Evolutionary conservation across 228 moss, liverwort and hornwort species (phyloP).

Genomic region (Sphagnum fallax): DNA sequence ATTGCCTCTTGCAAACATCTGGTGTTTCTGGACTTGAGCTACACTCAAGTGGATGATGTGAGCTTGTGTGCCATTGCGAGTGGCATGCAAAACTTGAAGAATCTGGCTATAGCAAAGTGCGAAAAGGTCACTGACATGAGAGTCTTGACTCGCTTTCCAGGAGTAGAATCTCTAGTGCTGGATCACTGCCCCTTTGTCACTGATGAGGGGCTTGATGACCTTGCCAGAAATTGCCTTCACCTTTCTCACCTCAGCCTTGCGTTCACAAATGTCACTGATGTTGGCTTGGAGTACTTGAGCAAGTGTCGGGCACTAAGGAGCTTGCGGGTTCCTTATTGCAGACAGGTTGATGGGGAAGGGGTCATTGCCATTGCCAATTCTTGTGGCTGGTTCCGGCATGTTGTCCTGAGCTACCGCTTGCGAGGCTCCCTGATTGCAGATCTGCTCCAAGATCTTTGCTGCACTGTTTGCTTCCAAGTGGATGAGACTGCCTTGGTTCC

Average conservation of each 20-base stretch:
- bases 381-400: slow-evolving; percentile 63
- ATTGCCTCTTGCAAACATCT: slow-evolving; percentile 61
- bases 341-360: slow-evolving; percentile 53
- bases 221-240: slow-evolving; percentile 44
- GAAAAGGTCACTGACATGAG: slow-evolving; percentile 55
- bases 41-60: slow-evolving; percentile 61
- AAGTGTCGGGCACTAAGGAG: slow-evolving; percentile 55
- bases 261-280: slow-evolving; percentile 62
- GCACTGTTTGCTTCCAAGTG: slow-evolving; percentile 63
- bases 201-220: slow-evolving; percentile 43
- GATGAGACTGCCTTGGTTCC: slow-evolving; percentile 79
- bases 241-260: slow-evolving; percentile 67
- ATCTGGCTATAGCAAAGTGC: slow-evolving; percentile 58
- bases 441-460: slow-evolving; percentile 48
- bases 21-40: slow-evolving; percentile 52
- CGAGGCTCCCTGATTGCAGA: slow-evolving; percentile 45
- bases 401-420: slow-evolving; percentile 66
- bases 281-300: slow-evolving; percentile 45
- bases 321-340: slow-evolving; percentile 70
- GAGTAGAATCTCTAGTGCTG: slow-evolving; percentile 50
- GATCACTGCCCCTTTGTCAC: slow-evolving; percentile 73
- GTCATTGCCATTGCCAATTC: slow-evolving; percentile 59
- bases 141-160: slow-evolving; percentile 37
- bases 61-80: slow-evolving; percentile 61
- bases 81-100: slow-evolving; percentile 46